Evolutionary conservation across 2,329 filamentous ascomycete genomes (phyloP), one percentile per base, ranked within the genome.

Genomic region (Monilinia fructigena): DNA sequence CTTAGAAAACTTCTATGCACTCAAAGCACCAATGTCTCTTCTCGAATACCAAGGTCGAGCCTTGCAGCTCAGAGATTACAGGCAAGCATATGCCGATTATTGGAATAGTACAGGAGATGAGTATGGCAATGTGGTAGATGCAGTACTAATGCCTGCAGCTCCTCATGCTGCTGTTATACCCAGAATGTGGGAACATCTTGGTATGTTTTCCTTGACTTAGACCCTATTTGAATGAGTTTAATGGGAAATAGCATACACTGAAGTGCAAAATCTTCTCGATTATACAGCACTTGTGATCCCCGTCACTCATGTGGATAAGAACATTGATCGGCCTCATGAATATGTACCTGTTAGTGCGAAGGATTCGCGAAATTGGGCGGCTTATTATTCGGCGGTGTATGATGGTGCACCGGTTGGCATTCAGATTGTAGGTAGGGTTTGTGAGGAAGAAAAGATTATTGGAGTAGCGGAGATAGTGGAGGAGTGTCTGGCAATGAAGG

Each of bases 221-320:
- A 11, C 4, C 1, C 12, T 14, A 35, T 16, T 2, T 14, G 3
- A 16, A 2, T 23, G 14, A 45, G 54, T 10, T 4, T 40, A 28
- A 26, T 20, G 2, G 12, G 23, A 2, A 16, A 28, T 40, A 67
- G 65, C 45, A 4, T 87, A 88, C 69, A 87, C 85, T 0, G 86
- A 86, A 71, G 79, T 86, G 5, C 86, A 84, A 81, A 87, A 88
- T 70, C 76, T 88, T 12, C 77, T 89, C 0, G 86, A 89, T 72
- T 89, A 89, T 70, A 79, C 84, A 0, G 82, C 85, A 0, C 75
- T 86, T 5, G 81, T 83, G 0, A 76, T 89, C 18, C 86, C 86
- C 0, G 82, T 81, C 18, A 85, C 83, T 0, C 74, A 83, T 1
- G 76, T 77, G 1, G 76, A 78, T 54, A 74, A 78, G 4, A 75